Percentiles rank a stretch among this genome's conserved stretches.
phyloP scores from a whole-genome alignment of 225 moss, liverwort and hornwort species.

The Antitrichia curtipendula region DNA sequence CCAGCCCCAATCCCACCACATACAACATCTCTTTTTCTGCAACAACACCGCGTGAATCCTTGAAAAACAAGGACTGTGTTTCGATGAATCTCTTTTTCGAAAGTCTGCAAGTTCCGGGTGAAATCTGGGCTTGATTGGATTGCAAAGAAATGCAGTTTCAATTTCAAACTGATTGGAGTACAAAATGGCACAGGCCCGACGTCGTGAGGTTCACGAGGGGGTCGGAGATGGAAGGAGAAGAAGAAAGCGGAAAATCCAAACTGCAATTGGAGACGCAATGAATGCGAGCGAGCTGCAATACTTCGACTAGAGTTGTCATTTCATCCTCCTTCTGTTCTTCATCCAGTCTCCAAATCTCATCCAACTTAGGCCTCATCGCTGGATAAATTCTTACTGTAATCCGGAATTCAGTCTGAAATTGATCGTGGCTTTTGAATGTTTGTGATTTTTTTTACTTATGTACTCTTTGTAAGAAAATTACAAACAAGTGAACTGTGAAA shows the following conservation, averaged over 20 bases:
- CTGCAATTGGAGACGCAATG: neutral
- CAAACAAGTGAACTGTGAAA: neutral
- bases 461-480: neutral
- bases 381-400: neutral
- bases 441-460: neutral
- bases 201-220: neutral
- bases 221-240: neutral
- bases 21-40: conserved; percentile 46
- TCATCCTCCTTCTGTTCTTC: neutral
- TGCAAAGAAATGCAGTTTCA: neutral
- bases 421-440: neutral
- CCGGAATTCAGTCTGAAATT: neutral
- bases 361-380: neutral
- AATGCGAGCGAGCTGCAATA: neutral
- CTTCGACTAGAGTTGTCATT: neutral
- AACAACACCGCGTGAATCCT: neutral
- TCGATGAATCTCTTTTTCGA: neutral
- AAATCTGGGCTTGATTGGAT: neutral
- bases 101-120: neutral
- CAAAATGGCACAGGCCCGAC: neutral
- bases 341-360: neutral
- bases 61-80: neutral
- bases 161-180: neutral
- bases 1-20: conserved; percentile 86
- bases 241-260: too few species aligned